phyloP scores from a whole-genome alignment of 2,329 filamentous ascomycete species.

The Microthyrium microscopicum region DNA sequence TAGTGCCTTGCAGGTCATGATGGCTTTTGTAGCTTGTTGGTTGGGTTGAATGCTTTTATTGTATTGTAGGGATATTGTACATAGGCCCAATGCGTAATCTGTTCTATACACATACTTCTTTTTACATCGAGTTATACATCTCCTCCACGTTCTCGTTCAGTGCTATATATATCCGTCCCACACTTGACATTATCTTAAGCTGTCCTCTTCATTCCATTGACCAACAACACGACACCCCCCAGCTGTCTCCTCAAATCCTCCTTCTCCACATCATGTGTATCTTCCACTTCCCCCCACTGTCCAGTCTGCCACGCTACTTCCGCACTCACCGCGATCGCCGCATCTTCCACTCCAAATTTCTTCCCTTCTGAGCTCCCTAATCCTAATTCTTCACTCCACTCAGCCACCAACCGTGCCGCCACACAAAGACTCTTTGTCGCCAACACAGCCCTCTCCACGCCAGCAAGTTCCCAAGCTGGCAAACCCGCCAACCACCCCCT shows the following conservation, averaged over 20 bases:
- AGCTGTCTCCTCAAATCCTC: conserved; percentile 80
- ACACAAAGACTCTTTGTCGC: conserved; percentile 76
- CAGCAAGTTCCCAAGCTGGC: conserved; percentile 66
- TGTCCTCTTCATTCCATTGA: too few relatives aligned
- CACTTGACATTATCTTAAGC: too few relatives aligned
- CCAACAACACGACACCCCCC: conserved; percentile 69
- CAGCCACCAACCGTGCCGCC: conserved; percentile 58
- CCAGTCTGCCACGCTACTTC: conserved; percentile 84
- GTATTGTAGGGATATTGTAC: too few relatives aligned
- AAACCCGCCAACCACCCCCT: conserved; percentile 60
- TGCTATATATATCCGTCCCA: too few relatives aligned
- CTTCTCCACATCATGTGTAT: conserved; percentile 91
- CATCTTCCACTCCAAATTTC: conserved; percentile 67
- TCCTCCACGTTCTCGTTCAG: too few relatives aligned
- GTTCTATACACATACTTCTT: too few relatives aligned
- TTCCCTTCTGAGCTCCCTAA: conserved; percentile 18
- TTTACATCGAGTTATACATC: too few relatives aligned
- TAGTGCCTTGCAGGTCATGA: too few relatives aligned
- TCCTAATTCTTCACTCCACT: conserved; percentile 64
- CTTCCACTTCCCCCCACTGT: conserved; percentile 93
- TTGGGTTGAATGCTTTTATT: too few relatives aligned
- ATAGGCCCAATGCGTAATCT: too few relatives aligned
- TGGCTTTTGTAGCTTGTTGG: too few relatives aligned
- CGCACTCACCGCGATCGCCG: conserved; percentile 56
- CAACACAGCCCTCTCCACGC: conserved; percentile 65